Evolutionary conservation across 2,329 filamentous ascomycete genomes (phyloP).

Genomic region (Coniochaeta ligniaria): DNA sequence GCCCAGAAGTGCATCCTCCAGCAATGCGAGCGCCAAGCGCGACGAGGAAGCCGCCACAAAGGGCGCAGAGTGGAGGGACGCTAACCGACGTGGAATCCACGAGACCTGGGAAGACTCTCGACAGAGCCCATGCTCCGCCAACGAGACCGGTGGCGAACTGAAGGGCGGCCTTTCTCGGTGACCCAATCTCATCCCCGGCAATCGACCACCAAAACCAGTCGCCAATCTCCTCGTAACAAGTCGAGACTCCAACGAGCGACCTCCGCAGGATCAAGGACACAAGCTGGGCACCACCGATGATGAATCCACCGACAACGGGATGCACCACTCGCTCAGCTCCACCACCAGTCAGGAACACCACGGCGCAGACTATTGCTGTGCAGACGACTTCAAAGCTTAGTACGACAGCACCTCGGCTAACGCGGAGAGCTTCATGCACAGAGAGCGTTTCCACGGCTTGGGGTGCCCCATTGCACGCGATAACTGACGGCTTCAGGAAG

Average conservation of each 20-base stretch:
- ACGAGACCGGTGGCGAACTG: constrained; percentile 44
- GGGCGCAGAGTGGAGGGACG: constrained; percentile 18
- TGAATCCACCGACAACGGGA: constrained; percentile 45
- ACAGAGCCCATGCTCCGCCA: constrained; percentile 25
- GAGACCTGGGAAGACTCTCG: not conserved
- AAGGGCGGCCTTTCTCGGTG: constrained; percentile 30
- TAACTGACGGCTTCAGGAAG: constrained; percentile 28
- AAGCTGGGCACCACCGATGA: constrained; percentile 51
- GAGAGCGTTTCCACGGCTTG: constrained; percentile 15
- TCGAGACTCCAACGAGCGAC: constrained; percentile 50
- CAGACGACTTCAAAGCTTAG: constrained; percentile 33
- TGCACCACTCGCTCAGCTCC: constrained; percentile 25
- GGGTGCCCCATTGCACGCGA: constrained; percentile 7
- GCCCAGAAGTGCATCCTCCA: constrained; percentile 61
- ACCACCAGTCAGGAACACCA: constrained; percentile 21
- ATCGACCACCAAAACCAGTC: constrained; percentile 38
- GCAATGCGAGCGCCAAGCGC: constrained; percentile 51
- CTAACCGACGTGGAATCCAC: constrained; percentile 22
- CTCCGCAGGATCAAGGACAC: constrained; percentile 43
- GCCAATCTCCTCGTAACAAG: constrained; percentile 51
- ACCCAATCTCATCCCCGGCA: constrained; percentile 19
- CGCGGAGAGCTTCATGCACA: constrained; percentile 29
- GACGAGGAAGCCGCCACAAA: too few relatives aligned
- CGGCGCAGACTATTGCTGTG: constrained; percentile 27
- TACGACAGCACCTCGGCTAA: constrained; percentile 28